phyloP scores from a whole-genome alignment of 495 filamentous ascomycete genomes.

The Amorphotheca resinae region DNA sequence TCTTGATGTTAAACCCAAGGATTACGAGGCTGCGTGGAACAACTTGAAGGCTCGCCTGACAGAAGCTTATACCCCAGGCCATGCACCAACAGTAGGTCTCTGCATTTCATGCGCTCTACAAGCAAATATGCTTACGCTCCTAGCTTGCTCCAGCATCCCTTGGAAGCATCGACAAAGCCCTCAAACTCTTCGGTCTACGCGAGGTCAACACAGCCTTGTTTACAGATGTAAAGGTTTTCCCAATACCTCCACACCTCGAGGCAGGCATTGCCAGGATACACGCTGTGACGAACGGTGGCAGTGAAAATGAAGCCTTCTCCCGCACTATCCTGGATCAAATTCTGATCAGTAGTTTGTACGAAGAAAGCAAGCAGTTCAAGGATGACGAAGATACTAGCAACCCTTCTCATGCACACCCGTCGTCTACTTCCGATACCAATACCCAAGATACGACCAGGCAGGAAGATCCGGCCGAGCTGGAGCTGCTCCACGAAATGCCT shows the following conservation, averaged over 20 bases:
- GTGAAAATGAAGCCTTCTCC: no score
- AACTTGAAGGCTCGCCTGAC: neutral
- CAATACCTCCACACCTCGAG: neutral
- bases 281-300: neutral
- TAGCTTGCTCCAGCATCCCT: slow-evolving; percentile 1
- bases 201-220: neutral
- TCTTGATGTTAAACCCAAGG: neutral
- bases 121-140: neutral
- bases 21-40: slow-evolving; percentile 1
- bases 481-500: slow-evolving; percentile 4
- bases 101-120: slow-evolving; percentile 1
- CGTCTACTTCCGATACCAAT: no score
- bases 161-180: neutral
- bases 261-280: neutral
- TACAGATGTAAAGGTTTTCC: neutral
- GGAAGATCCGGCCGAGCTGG: slow-evolving; percentile 1
- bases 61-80: neutral
- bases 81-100: neutral
- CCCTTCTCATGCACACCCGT: neutral
- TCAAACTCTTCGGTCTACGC: neutral
- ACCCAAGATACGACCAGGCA: neutral
- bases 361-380: neutral
- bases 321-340: no score
- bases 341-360: no score
- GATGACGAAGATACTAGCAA: neutral